Evolutionary conservation across 139 green algal genomes (phyloP).

Genomic region (Picochlorum sp.): DNA sequence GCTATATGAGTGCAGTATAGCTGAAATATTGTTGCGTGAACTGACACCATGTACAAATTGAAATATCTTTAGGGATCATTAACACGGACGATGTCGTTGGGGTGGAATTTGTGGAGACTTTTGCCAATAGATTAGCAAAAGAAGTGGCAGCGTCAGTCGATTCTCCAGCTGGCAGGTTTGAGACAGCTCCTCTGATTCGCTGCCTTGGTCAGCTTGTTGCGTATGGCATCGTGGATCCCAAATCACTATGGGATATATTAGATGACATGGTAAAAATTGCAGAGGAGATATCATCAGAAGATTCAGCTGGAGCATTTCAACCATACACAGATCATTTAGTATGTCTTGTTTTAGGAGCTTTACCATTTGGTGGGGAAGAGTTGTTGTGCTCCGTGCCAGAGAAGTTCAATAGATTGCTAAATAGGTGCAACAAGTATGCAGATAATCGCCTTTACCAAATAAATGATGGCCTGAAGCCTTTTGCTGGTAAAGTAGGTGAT

Average conservation of each 20-base stretch:
- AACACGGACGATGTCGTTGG: constrained; percentile 33
- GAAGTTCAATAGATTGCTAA: constrained; percentile 24
- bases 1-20: background rate
- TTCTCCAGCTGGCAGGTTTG: constrained; percentile 16
- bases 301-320: constrained; percentile 51
- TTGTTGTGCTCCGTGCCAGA: constrained; percentile 37
- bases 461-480: constrained; percentile 39
- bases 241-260: constrained; percentile 35
- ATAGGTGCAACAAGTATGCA: constrained; percentile 51
- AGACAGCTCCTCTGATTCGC: constrained; percentile 57
- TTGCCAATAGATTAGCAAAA: constrained; percentile 18
- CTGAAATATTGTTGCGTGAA: too few relatives aligned
- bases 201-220: constrained; percentile 47
- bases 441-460: constrained; percentile 24
- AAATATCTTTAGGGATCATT: background rate
- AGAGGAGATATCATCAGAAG: background rate
- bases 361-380: constrained; percentile 59
- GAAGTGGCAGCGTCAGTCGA: constrained; percentile 22
- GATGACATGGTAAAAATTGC: constrained; percentile 30
- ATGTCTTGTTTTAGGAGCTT: constrained; percentile 41
- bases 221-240: constrained; percentile 40
- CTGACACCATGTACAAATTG: too few relatives aligned
- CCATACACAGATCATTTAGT: constrained; percentile 68
- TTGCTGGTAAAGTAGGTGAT: constrained; percentile 22
- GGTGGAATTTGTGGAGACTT: constrained; percentile 20